phyloP scores from a whole-genome alignment of 805 yeast genomes.

The Schwanniomyces occidentalis region DNA sequence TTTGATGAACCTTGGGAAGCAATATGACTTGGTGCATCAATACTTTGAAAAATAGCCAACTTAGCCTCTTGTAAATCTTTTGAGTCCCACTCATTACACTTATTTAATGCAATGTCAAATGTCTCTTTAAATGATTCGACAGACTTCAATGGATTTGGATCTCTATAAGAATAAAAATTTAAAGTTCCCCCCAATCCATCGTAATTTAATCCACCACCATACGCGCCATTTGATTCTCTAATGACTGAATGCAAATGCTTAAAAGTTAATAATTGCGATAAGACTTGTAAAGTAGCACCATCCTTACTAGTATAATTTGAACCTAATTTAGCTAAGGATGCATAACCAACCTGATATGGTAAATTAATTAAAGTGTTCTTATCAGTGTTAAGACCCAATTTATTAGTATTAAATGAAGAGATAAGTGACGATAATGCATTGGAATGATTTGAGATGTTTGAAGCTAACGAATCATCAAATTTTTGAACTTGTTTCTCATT shows the following conservation, averaged over 20 bases:
- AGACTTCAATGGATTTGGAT: conserved; percentile 81
- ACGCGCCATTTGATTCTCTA: conserved; percentile 96
- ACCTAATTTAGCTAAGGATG: conserved; percentile 68
- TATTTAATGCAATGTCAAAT: conserved; percentile 44
- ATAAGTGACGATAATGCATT: conserved; percentile 17
- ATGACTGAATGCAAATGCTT: conserved; percentile 85
- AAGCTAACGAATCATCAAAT: conserved; percentile 29
- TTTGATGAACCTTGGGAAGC: conserved; percentile 70
- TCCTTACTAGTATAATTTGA: conserved; percentile 67
- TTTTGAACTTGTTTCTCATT: conserved; percentile 36
- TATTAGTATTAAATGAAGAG: conserved; percentile 12
- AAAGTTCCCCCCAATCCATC: conserved; percentile 80
- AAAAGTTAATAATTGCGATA: conserved; percentile 78
- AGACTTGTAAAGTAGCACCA: conserved; percentile 81
- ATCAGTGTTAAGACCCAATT: conserved; percentile 11
- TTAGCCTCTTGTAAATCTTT: conserved; percentile 86
- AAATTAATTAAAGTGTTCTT: conserved; percentile 55
- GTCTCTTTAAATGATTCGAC: conserved; percentile 56
- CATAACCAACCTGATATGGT: conserved; percentile 87
- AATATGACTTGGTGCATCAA: conserved; percentile 87
- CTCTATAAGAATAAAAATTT: conserved; percentile 87
- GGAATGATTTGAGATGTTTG: conserved; percentile 3
- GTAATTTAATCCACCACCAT: conserved; percentile 91
- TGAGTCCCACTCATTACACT: conserved; percentile 47
- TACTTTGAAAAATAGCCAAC: conserved; percentile 82